These are phyloP conservation scores for Penicillium capsulatum DNA, from an alignment of 2,329 filamentous ascomycete genomes.

Conservation along the genomic window DNA sequence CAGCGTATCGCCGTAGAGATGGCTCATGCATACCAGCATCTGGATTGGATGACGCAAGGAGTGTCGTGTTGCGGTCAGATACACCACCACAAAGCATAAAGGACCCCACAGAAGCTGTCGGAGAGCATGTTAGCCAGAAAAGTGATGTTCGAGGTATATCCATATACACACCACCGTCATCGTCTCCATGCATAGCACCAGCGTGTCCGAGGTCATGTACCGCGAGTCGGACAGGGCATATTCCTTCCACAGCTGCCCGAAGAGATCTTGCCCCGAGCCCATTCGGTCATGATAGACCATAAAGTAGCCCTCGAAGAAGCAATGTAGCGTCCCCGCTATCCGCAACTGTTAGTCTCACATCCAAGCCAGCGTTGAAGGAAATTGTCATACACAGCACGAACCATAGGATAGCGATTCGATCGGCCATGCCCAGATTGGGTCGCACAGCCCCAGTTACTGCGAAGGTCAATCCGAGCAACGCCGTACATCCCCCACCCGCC, in stretches of 20 bases:
- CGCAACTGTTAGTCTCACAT: slow-evolving; percentile 2
- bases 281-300: slow-evolving; percentile 64
- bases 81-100: slow-evolving; percentile 55
- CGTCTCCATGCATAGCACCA: slow-evolving; percentile 82
- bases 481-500: slow-evolving; percentile 56
- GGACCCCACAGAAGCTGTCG: slow-evolving; percentile 57
- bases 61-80: slow-evolving; percentile 51
- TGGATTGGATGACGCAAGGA: slow-evolving; percentile 58
- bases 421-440: slow-evolving; percentile 51
- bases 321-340: slow-evolving; percentile 57
- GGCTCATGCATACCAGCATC: slow-evolving; percentile 58
- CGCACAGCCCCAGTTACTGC: slow-evolving; percentile 51
- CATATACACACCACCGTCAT: slow-evolving; percentile 69
- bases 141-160: background rate
- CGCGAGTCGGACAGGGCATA: slow-evolving; percentile 83
- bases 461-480: slow-evolving; percentile 57
- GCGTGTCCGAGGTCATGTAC: slow-evolving; percentile 75
- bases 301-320: slow-evolving; percentile 84
- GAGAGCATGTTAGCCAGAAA: slow-evolving; percentile 7
- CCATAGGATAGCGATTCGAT: slow-evolving; percentile 65
- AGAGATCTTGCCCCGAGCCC: slow-evolving; percentile 64
- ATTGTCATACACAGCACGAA: slow-evolving; percentile 63
- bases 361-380: background rate
- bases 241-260: slow-evolving; percentile 90
- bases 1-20: slow-evolving; percentile 61